phyloP scores from a whole-genome alignment of 2,329 filamentous ascomycete genomes.

The Cyclaneusma minus region DNA sequence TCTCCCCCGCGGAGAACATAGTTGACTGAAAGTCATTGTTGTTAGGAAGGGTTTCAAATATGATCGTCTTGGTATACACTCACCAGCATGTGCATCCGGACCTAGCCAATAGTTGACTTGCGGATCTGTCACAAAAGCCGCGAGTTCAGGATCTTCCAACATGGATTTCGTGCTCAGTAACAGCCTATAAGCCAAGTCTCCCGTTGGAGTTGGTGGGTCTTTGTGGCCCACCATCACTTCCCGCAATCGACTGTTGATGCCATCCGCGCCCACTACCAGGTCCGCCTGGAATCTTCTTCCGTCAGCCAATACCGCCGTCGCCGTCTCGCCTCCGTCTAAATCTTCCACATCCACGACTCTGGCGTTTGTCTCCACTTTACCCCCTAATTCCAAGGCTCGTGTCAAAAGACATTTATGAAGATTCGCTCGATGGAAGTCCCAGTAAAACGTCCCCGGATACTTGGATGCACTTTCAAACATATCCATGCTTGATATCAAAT shows the following conservation, averaged over 20 bases:
- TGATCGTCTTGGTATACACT: slow-evolving; percentile 1
- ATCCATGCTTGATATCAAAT: slow-evolving; percentile 13
- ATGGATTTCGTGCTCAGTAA: slow-evolving; percentile 27
- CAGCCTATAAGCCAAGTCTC: slow-evolving; percentile 28
- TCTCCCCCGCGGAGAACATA: slow-evolving; percentile 28
- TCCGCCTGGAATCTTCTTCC: slow-evolving; percentile 17
- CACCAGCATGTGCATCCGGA: slow-evolving; percentile 30
- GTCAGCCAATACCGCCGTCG: slow-evolving; percentile 13
- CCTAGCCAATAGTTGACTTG: slow-evolving; percentile 31
- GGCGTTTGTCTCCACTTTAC: slow-evolving; percentile 21
- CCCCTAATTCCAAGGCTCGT: slow-evolving; percentile 22
- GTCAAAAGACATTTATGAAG: slow-evolving; percentile 27
- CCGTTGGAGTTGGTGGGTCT: slow-evolving; percentile 30
- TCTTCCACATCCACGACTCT: slow-evolving; percentile 20
- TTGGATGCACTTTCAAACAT: slow-evolving; percentile 8
- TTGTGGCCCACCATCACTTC: slow-evolving; percentile 23
- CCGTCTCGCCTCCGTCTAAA: slow-evolving; percentile 6
- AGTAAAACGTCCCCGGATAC: slow-evolving; percentile 20
- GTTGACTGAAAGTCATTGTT: slow-evolving; percentile 24
- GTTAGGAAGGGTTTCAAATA: neutral
- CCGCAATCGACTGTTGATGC: slow-evolving; percentile 23
- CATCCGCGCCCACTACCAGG: slow-evolving; percentile 25
- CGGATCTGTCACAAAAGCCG: slow-evolving; percentile 20
- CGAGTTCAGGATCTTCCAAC: slow-evolving; percentile 24
- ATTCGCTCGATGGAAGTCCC: slow-evolving; percentile 31